Base-by-base conservation (phyloP, 2,329 filamentous ascomycete species). In the Trichoderma guizhouense region DNA sequence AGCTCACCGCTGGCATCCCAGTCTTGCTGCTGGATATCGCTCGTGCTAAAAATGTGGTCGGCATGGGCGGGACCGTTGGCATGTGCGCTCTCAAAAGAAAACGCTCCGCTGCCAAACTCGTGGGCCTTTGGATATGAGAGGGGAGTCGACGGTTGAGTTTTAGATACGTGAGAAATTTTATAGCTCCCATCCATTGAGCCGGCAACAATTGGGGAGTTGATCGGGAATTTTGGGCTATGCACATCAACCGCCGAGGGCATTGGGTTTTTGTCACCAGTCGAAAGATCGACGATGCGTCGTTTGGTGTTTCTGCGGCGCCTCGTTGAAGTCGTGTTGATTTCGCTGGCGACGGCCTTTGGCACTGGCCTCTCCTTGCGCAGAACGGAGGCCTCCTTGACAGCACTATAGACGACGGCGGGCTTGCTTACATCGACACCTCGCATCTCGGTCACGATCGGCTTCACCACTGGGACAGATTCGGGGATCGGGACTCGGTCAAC, bases 401-500 rank as follows among this genome's bases (percentile, higher is more conserved):
- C 73, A 53, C 86, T 85, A 73, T 90, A 86, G 55, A 90, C 83
- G 63, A 90, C 88, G 32, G 89, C 83, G 26, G 90, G 87, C 76
- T 92, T 94, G 82, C 89, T 90, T 18, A 93, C 88, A 73, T 93
- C 87, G 3, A 91, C 85, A 6, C 88, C 85, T 8, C 87, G 85
- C 11, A 90, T 83, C 75, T 93, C 91, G 15, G 89, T 87, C 5
- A 86, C 85, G 30, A 86, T 85, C 15, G 91, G 89, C 79, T 92
- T 93, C 72, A 97, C 88, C 18, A 97, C 91, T 0, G 94, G 94
- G 9, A 94, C 90, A 47, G 88, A 90, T 30, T 92, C 88, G 21
- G 91, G 89, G 76, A 97, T 91, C 2, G 93, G 91, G 12, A 87
- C 93, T 61, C 95, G 90, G 65, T 98, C 95, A 6, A 95, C 88